These are phyloP conservation scores for Pseudomonodictys pantanalensis DNA, from an alignment of 495 filamentous ascomycete genomes.

Conservation along the genomic window DNA sequence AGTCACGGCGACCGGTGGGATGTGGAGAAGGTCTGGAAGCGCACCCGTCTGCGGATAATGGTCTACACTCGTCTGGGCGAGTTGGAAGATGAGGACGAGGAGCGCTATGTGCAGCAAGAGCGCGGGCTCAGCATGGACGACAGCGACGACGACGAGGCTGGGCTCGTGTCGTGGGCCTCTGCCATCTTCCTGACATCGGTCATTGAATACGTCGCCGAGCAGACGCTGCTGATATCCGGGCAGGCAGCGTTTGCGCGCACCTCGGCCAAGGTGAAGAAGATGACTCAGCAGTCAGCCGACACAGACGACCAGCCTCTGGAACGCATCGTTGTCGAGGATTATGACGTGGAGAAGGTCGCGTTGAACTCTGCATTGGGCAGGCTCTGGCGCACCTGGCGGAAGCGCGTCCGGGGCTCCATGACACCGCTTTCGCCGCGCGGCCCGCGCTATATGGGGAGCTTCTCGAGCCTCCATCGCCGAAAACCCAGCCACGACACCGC, in stretches of 20 bases:
- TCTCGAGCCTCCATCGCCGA: conserved; percentile 22
- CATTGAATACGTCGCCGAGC: conserved; percentile 90
- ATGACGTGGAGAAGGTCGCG: conserved; percentile 90
- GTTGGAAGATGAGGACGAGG: conserved; percentile 96
- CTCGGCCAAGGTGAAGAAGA: conserved; percentile 52
- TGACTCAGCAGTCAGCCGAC: conserved; percentile 33
- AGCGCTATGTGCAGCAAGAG: conserved; percentile 73
- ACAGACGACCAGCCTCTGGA: conserved; percentile 44
- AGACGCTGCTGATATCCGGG: conserved; percentile 80
- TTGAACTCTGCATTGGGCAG: conserved; percentile 82
- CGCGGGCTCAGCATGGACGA: conserved; percentile 55
- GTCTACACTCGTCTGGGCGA: conserved; percentile 96
- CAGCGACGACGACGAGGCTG: conserved; percentile 46
- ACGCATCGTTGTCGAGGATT: conserved; percentile 77
- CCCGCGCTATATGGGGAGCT: conserved; percentile 21
- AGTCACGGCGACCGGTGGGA: conserved; percentile 68
- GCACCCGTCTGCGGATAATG: conserved; percentile 91
- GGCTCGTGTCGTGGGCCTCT: conserved; percentile 82
- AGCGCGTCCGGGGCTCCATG: conserved; percentile 57
- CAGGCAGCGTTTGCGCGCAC: conserved; percentile 77
- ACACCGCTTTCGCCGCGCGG: conserved; percentile 36
- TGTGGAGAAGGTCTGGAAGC: conserved; percentile 82
- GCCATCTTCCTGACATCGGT: conserved; percentile 95
- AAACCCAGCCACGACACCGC: conserved; percentile 21
- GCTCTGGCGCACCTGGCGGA: conserved; percentile 94